Percentiles rank a stretch among this genome's conserved stretches.
phyloP scores from a whole-genome alignment of 2,329 filamentous ascomycete genomes.

The Coniella vitis region DNA sequence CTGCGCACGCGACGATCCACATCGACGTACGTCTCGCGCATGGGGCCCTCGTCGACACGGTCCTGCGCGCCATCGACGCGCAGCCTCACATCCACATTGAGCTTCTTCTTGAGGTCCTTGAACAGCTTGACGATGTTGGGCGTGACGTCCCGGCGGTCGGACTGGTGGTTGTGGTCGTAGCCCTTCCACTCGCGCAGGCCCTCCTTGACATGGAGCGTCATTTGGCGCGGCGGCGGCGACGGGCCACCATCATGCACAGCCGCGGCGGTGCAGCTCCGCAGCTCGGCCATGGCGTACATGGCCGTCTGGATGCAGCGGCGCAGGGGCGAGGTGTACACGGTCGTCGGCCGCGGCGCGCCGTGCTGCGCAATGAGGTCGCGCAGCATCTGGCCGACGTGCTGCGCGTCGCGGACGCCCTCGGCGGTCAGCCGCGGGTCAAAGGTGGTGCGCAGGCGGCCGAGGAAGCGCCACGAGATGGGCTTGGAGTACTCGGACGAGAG shows the following conservation, averaged over 20 bases:
- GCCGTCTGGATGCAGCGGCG: constrained; percentile 12
- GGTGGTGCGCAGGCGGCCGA: constrained; percentile 2
- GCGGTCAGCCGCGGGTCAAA: constrained; percentile 3
- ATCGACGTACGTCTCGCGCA: constrained; percentile 9
- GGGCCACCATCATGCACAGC: too few relatives aligned
- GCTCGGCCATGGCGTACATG: constrained; percentile 3
- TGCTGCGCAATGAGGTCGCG: neutral
- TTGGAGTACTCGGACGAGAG: neutral
- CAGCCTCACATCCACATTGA: neutral
- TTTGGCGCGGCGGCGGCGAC: too few relatives aligned
- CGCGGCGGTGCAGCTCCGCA: too few relatives aligned
- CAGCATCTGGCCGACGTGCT: neutral
- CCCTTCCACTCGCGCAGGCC: constrained; percentile 16
- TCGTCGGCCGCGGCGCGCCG: neutral
- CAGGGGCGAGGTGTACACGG: constrained; percentile 10
- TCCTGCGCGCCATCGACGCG: neutral
- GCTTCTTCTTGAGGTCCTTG: neutral
- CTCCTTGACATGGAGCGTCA: constrained; percentile 7
- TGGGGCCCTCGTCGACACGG: neutral
- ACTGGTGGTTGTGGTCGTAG: constrained; percentile 9
- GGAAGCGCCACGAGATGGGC: constrained; percentile 10
- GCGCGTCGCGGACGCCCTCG: neutral
- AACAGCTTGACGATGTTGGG: neutral
- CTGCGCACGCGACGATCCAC: constrained; percentile 9
- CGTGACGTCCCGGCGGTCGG: constrained; percentile 2